phyloP scores from a whole-genome alignment of 129 eudicot species.

The Apium graveolens region DNA sequence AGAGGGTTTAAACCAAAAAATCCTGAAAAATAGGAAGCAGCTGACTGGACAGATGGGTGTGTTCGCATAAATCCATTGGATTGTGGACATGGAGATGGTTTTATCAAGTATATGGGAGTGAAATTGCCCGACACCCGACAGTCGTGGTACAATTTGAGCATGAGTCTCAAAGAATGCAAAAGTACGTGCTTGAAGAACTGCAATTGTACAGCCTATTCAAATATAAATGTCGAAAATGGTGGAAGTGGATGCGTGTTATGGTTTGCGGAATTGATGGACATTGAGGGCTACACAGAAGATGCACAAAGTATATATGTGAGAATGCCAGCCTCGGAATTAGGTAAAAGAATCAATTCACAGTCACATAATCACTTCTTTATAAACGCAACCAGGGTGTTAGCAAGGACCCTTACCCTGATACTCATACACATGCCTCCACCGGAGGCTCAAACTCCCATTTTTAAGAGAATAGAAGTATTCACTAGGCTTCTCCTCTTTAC shows the following conservation, averaged over 20 bases:
- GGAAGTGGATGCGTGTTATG: conserved; percentile 8
- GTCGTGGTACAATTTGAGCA: not conserved
- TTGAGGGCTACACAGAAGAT: not conserved
- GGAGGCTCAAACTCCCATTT: not conserved
- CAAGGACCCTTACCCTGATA: not conserved
- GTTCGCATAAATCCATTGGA: conserved; percentile 5
- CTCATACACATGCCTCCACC: not conserved
- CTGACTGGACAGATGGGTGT: conserved; percentile 20
- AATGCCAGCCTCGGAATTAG: conserved; percentile 9
- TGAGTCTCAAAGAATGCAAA: conserved; percentile 2
- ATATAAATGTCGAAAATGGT: not conserved
- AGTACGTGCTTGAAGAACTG: not conserved
- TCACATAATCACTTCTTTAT: not conserved
- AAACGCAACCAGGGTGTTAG: not conserved
- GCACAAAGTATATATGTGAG: conserved; percentile 1
- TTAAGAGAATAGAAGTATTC: not conserved
- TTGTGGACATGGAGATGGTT: conserved; percentile 11
- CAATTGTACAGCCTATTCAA: conserved; percentile 1
- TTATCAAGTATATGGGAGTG: not conserved
- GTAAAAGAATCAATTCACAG: not conserved
- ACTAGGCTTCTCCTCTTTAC: not conserved
- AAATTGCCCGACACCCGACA: conserved; percentile 9
- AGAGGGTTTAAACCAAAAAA: conserved; percentile 19
- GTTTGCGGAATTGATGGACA: not conserved
- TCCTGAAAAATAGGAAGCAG: conserved; percentile 12